A percentile compares a stretch with the other conserved stretches of the same genome.
phyloP scores from a whole-genome alignment of 2,329 filamentous ascomycete genomes.

The Pestalotiopsis sp. region DNA sequence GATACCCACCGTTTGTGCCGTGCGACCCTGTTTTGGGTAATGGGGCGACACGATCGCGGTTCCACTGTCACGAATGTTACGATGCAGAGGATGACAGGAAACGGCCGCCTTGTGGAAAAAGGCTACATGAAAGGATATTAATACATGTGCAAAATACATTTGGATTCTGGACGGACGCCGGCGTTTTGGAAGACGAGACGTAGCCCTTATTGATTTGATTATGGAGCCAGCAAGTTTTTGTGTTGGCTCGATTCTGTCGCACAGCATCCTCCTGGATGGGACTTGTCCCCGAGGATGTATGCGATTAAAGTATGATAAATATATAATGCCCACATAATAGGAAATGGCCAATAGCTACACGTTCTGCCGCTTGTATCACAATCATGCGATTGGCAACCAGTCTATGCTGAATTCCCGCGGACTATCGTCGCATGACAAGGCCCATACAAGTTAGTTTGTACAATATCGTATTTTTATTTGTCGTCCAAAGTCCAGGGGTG shows the following conservation, averaged over 20 bases:
- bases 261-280: not conserved
- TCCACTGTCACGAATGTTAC: not conserved
- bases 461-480: no score
- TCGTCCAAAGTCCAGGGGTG: no score
- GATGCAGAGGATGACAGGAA: not conserved
- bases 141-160: slow-evolving; percentile 5
- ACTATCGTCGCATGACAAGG: no score
- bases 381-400: no score
- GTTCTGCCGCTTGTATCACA: no score
- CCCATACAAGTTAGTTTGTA: no score
- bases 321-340: not conserved
- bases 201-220: not conserved
- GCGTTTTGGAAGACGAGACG: not conserved
- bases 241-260: not conserved
- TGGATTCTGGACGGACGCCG: not conserved
- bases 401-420: no score
- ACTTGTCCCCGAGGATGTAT: not conserved
- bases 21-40: not conserved
- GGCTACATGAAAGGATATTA: not conserved
- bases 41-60: not conserved
- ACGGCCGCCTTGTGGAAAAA: not conserved
- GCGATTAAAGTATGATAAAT: not conserved
- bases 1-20: not conserved
- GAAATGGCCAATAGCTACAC: no score
- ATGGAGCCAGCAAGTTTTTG: not conserved